Evolutionary conservation across 495 filamentous ascomycete genomes (phyloP), one percentile per base, ranked within the genome.

Genomic region (Lepraria neglecta): DNA sequence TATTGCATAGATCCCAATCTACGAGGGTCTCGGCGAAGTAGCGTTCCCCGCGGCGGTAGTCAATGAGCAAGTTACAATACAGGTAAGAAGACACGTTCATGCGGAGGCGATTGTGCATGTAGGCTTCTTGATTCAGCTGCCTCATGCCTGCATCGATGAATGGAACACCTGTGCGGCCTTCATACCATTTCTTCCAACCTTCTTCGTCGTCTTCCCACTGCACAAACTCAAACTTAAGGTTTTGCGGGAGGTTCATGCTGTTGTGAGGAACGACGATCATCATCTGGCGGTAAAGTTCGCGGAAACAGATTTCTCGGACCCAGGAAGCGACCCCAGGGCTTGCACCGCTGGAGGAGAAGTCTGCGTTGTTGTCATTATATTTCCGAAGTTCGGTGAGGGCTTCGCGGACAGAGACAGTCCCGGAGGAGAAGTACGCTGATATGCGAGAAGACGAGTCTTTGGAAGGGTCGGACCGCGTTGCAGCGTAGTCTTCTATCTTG

Each of bases 271-370:
- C 73, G 3, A 66, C 68, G 7, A 78, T 58, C 35, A 68, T 72
- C 44, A 71, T 75, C 28, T 78, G 75, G 15, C 76, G 64, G 62
- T 78, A 78, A 21, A 73, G 70, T 60, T 78, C 76, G 0, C 76
- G 74, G 66, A 78, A 78, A 30, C 74, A 72, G 64, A 78, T 69
- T 58, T 78, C 76, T 11, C 76, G 75, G 9, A 78, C 74, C 76
- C 76, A 77, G 30, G 73, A 62, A n/a, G 59, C 63, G 52, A 70
- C 58, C 14, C 73, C 72, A 0, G 63, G 53, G 30, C 62, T 63
- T 35, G 63, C 65, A 6, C 63, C 64, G 5, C 53, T 59, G 3
- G 27, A 31, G 10, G 52, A 64, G 65, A 75, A 75, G 46, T 76
- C 68, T 10, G 60, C 58, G 56, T 64, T 67, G 9, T 64, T 64